Evolutionary conservation across 306 rosid species (phyloP), one percentile per base, ranked within the genome.

Genomic region (Betula pendula): DNA sequence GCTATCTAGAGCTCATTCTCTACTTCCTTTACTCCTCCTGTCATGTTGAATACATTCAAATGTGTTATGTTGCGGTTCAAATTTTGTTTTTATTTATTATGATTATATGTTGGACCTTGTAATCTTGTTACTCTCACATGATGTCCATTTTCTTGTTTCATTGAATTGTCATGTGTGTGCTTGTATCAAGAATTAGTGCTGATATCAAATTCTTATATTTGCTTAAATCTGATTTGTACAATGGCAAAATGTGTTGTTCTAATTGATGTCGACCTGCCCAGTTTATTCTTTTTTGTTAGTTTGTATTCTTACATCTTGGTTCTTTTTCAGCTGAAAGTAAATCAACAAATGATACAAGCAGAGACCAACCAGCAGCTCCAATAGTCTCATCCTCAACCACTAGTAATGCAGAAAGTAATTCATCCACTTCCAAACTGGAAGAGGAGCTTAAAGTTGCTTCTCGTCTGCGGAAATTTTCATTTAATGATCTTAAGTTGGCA

Each of bases 401-500:
- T 72, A 94, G 98, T 83, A 92, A 82, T 74, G 80, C 95, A 52
- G 98, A 91, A 86, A 94, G 98, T 87, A 92, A 74, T 87, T 91
- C 97, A 60, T 94, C 98, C 70, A 86, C 88, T 73, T 88, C 96
- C 66, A 94, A 89, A 84, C 87, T 92, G 11, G 97, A 94, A 81
- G 98, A 94, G 75, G 98, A 94, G 76, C 92, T 94, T 73, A 94
- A 92, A 89, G 92, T 94, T 85, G 92, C 98, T 71, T 88, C 97
- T 47, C 87, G 96, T 77, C 89, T 94, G 67, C 83, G 96, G 66
- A 94, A 94, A 60, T 94, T 94, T 78, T 65, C 90, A 42, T 94
- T 94, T 75, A 92, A 88, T 74, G 98, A 94, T 79, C 98, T 94
- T 77, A 94, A 94, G 87, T 81, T 80, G 82, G 97, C 98, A 16